A percentile compares a stretch with the other conserved stretches of the same genome.
These are phyloP conservation scores for Cladosporium sp. DNA, from an alignment of 2,329 filamentous ascomycete species.

Conservation along the genomic window DNA sequence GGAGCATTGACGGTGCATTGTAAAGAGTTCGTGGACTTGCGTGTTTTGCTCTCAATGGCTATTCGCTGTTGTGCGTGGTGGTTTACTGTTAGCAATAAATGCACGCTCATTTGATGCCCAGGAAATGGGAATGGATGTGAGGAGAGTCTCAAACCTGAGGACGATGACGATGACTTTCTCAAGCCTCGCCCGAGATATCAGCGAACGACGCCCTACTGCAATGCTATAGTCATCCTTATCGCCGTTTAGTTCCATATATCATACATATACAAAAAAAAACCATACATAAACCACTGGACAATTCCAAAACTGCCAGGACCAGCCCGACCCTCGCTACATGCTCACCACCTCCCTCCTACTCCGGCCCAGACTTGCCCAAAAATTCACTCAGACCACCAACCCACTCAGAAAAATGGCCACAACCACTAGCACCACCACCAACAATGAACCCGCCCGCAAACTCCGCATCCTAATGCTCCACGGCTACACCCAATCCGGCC, in stretches of 20 bases:
- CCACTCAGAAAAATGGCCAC: constrained; percentile 18
- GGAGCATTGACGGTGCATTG: background rate
- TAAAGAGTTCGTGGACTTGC: background rate
- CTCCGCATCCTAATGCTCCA: constrained; percentile 55
- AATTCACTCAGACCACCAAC: background rate
- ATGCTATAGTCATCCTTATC: background rate
- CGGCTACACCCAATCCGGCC: constrained; percentile 87
- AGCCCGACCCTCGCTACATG: background rate
- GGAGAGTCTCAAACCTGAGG: background rate
- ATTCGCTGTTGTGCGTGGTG: background rate
- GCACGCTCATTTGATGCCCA: too few species aligned
- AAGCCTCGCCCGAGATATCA: constrained; percentile 10
- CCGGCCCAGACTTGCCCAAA: constrained; percentile 13
- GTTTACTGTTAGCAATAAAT: too few species aligned
- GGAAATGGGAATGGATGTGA: background rate
- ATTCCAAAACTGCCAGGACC: background rate
- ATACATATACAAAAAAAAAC: background rate
- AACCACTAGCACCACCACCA: background rate
- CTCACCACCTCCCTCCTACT: background rate
- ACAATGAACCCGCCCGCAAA: constrained; percentile 23
- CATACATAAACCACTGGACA: background rate
- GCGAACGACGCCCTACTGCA: constrained; percentile 10
- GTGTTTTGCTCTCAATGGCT: background rate
- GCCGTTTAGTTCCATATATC: background rate
- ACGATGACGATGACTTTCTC: constrained; percentile 2